Evolutionary conservation across 2,329 filamentous ascomycete species (phyloP), one percentile per base, ranked within the genome.

Genomic region (Aureobasidium subglaciale): DNA sequence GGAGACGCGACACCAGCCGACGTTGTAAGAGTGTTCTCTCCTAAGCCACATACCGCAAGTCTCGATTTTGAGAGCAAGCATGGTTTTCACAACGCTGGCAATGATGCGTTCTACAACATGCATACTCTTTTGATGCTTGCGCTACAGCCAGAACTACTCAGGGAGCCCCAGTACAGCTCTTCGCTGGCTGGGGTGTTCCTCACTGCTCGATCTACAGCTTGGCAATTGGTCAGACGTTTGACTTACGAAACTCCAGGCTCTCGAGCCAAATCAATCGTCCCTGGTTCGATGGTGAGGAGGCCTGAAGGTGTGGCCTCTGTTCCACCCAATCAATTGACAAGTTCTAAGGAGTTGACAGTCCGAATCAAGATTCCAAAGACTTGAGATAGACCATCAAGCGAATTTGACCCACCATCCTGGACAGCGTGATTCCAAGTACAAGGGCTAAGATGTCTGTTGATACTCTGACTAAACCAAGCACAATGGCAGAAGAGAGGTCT

Each of bases 21-120:
- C 18, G 34, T 53, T 15, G 16, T 42, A 7, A 32, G 11, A 13
- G 16, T 53, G 27, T 42, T 53, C 35, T 42, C 35, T 11, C 49
- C 49, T 13, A 22, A 32, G 7, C 11, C 16, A 1, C 18, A 10
- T 3, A 41, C 29, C 7, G 24, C 16, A 42, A 29, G 25, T 8
- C 11, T 41, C 13, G 27, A 42, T 15, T 25, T 15, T 15, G 25
- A 40, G 18, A 30, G 20, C 16, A 41, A 25, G 4, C 25, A 56
- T 18, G 54, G 95, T 18, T 57, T 59, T 24, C 66, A 68, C 35
- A 66, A 66, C 48, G 66, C 65, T 13, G 60, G 61, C 20, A 68
- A 68, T 32, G 66, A 68, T 50, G 65, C 66, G 4, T 64, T 65
- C 1, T 68, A 67, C 48, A 63, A 64, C 3, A 60, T 68, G 60